phyloP scores from a whole-genome alignment of 2,329 filamentous ascomycete genomes.

The Diaporthe sp. region DNA sequence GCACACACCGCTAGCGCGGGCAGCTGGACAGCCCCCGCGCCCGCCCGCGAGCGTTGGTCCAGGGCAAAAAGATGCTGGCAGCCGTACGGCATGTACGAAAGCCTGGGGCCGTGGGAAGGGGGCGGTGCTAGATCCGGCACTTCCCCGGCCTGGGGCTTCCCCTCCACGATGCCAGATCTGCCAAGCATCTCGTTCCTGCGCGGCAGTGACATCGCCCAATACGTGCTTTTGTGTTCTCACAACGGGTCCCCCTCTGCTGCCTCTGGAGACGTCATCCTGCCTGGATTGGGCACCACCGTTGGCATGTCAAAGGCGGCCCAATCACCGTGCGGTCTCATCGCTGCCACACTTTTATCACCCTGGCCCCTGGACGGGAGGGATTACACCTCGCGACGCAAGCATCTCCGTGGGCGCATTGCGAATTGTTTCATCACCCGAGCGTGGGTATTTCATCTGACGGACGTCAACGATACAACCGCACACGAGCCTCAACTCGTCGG shows the following conservation, averaged over 20 bases:
- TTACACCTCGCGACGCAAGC: background rate
- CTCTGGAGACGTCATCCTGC: slow-evolving; percentile 10
- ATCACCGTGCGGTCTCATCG: slow-evolving; percentile 30
- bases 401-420: background rate
- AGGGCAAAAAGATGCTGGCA: background rate
- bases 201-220: slow-evolving; percentile 30
- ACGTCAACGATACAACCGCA: background rate
- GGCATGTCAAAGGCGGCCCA: background rate
- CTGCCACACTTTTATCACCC: background rate
- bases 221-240: background rate
- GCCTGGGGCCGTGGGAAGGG: background rate
- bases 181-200: slow-evolving; percentile 31
- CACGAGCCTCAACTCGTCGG: slow-evolving; percentile 24
- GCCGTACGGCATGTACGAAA: background rate
- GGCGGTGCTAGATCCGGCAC: slow-evolving; percentile 20
- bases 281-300: slow-evolving; percentile 13
- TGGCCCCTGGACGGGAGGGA: background rate
- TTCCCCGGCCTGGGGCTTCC: slow-evolving; percentile 11
- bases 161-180: slow-evolving; percentile 24
- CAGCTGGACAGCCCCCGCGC: too few species aligned
- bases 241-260: background rate
- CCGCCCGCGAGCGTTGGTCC: background rate
- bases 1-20: slow-evolving; percentile 7
- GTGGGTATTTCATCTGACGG: background rate
- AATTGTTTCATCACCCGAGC: slow-evolving; percentile 5